Conservation (phyloP, 257 asterid species). For the Orobanche coerulescens region DNA sequence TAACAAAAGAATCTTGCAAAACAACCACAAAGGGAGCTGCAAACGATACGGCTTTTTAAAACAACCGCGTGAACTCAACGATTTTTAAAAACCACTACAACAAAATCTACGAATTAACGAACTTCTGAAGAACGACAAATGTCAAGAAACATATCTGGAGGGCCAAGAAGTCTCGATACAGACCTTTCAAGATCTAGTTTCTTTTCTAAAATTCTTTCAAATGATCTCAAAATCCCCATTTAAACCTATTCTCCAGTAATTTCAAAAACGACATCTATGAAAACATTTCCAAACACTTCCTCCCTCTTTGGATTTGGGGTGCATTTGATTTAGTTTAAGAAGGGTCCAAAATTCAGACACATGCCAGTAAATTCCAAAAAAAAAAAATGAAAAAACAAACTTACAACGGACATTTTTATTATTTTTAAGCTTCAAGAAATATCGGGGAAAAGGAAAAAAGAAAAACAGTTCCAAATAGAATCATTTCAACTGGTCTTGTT, state of each 20-base stretch:
- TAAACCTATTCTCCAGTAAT: background rate
- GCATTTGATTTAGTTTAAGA: constrained; percentile 7
- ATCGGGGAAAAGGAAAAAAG: too few relatives aligned
- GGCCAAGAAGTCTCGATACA: constrained; percentile 3
- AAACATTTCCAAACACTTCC: constrained; percentile 10
- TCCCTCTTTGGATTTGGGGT: constrained; percentile 5
- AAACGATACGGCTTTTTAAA: background rate
- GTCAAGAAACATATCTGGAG: background rate
- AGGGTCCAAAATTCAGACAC: constrained; percentile 8
- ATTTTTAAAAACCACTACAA: background rate
- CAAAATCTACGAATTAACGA: background rate
- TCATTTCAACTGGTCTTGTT: constrained; percentile 10
- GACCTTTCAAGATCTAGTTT: constrained; percentile 5
- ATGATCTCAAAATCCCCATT: constrained; percentile 2
- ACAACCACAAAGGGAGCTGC: background rate
- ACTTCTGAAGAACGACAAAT: background rate
- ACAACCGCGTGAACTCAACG: background rate
- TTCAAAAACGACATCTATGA: constrained; percentile 7
- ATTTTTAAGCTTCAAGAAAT: constrained; percentile 8
- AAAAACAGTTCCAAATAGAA: constrained; percentile 4
- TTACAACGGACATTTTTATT: background rate
- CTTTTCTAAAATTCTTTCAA: background rate
- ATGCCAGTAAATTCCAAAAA: constrained; percentile 14
- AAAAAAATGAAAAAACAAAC: background rate
- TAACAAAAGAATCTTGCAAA: background rate